Percentiles rank a stretch among this genome's conserved stretches.
Evolutionary conservation across 805 yeast species (phyloP).

Genomic region (Lachancea thermotolerans): DNA sequence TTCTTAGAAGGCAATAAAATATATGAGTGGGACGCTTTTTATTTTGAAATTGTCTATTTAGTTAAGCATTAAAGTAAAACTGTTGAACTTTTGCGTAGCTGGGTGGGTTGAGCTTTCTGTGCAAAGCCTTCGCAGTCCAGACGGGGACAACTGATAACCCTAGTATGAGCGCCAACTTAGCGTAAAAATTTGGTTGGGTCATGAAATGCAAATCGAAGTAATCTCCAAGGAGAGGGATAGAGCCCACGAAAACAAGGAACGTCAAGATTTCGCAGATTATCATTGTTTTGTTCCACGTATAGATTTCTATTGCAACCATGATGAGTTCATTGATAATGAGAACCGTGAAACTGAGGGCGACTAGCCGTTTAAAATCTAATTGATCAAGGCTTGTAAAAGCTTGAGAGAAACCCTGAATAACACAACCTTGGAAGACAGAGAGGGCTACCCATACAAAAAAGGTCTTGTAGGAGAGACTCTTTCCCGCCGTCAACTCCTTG

Average conservation of each 20-base stretch:
- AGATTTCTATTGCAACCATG: slow-evolving; percentile 90
- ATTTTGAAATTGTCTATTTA: neutral
- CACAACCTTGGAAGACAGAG: slow-evolving; percentile 84
- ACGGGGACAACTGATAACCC: slow-evolving; percentile 77
- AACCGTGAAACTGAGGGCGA: slow-evolving; percentile 77
- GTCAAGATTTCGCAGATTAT: slow-evolving; percentile 65
- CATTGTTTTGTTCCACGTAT: slow-evolving; percentile 87
- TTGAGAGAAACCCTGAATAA: slow-evolving; percentile 81
- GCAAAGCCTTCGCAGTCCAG: slow-evolving; percentile 73
- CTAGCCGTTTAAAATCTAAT: slow-evolving; percentile 60
- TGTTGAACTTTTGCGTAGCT: slow-evolving; percentile 96
- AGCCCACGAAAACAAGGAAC: slow-evolving; percentile 54
- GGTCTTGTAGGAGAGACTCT: slow-evolving; percentile 75
- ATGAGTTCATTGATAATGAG: slow-evolving; percentile 77
- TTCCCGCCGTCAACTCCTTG: slow-evolving; percentile 84
- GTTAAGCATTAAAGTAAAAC: slow-evolving; percentile 35
- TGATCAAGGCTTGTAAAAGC: slow-evolving; percentile 55
- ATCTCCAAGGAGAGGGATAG: slow-evolving; percentile 81
- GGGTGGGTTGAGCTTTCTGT: slow-evolving; percentile 80
- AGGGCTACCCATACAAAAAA: slow-evolving; percentile 88
- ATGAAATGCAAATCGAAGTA: slow-evolving; percentile 72
- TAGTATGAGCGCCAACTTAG: slow-evolving; percentile 63
- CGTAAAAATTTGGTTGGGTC: slow-evolving; percentile 49
- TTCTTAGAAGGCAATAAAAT: neutral
- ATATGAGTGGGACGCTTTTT: neutral